A percentile compares a stretch with the other conserved stretches of the same genome.
phyloP scores from a whole-genome alignment of 192 early-diverging fungal genomes.

The Gryganskiella cystojenkinii region DNA sequence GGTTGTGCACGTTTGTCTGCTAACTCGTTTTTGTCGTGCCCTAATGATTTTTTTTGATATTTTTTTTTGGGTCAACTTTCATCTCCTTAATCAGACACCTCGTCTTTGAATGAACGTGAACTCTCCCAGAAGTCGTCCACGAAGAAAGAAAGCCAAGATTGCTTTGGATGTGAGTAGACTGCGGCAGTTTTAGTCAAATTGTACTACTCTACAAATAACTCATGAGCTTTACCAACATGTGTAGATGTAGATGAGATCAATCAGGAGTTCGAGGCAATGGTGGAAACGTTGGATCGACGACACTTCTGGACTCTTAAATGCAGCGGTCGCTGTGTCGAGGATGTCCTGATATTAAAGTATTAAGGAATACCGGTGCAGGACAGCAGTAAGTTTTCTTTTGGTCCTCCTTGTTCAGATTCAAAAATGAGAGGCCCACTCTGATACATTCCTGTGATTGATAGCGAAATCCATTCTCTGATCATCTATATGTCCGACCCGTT shows the following conservation, averaged over 20 bases:
- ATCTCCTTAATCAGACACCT: too few species aligned
- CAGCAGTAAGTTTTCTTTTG: slow-evolving; percentile 5
- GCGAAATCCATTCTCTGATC: slow-evolving; percentile 15
- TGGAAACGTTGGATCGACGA: slow-evolving; percentile 5
- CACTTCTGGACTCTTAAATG: slow-evolving; percentile 6
- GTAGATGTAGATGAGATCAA: slow-evolving; percentile 5
- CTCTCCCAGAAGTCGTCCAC: background rate
- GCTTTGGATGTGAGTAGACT: slow-evolving; percentile 2
- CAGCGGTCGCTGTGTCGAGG: slow-evolving; percentile 9
- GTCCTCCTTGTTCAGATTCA: background rate
- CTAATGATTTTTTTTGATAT: too few species aligned
- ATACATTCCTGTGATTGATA: slow-evolving; percentile 9
- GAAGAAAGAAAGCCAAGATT: background rate
- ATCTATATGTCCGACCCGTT: slow-evolving; percentile 3
- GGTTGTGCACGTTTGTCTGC: too few species aligned
- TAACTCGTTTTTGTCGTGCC: too few species aligned
- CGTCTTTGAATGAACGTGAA: background rate
- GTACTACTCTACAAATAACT: slow-evolving; percentile 1
- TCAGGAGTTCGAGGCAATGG: slow-evolving; percentile 17
- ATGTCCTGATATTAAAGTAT: background rate
- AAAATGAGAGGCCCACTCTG: background rate
- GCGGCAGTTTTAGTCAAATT: background rate
- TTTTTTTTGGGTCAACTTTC: too few species aligned
- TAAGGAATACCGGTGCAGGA: slow-evolving; percentile 1
- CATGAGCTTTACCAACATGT: background rate